Evolutionary conservation across 495 filamentous ascomycete genomes (phyloP).

Genomic region (Hypomontagnella monticulosa): DNA sequence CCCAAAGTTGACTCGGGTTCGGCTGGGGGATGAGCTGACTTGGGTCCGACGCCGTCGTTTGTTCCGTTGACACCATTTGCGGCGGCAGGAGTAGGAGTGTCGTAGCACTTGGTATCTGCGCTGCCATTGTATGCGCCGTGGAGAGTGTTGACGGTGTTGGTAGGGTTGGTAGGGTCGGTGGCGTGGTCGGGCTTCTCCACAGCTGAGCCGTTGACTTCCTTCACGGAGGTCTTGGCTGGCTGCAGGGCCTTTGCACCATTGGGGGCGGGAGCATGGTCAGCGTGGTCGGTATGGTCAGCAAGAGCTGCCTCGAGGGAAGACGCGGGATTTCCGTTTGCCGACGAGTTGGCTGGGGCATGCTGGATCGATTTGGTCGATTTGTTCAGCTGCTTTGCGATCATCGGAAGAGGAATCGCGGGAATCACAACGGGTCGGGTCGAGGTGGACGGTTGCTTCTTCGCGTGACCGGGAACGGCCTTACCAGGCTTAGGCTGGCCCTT

Average conservation of each 20-base stretch:
- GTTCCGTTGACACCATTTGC: slow-evolving; percentile 18
- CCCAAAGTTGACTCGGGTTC: slow-evolving; percentile 3
- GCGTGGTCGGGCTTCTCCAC: slow-evolving; percentile 37
- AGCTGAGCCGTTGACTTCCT: slow-evolving; percentile 40
- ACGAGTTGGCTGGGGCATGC: slow-evolving; percentile 21
- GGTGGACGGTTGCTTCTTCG: slow-evolving; percentile 34
- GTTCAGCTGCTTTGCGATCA: slow-evolving; percentile 46
- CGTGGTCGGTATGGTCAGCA: slow-evolving; percentile 23
- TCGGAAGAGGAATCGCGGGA: slow-evolving; percentile 53
- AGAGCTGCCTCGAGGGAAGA: slow-evolving; percentile 49
- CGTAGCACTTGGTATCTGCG: neutral
- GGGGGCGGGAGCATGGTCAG: slow-evolving; percentile 13
- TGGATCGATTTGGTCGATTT: slow-evolving; percentile 25
- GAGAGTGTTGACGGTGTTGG: neutral
- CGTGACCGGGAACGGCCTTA: slow-evolving; percentile 36
- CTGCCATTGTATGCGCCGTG: slow-evolving; percentile 1
- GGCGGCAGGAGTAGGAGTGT: neutral
- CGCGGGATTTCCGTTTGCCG: slow-evolving; percentile 44
- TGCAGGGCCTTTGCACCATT: slow-evolving; percentile 24
- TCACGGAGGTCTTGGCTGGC: slow-evolving; percentile 36
- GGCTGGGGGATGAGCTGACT: slow-evolving; percentile 3
- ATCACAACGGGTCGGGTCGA: slow-evolving; percentile 44
- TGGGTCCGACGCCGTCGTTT: neutral
- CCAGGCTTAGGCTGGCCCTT: slow-evolving; percentile 38
- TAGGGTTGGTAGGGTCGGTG: slow-evolving; percentile 13